Evolutionary conservation across 805 yeast species (phyloP).

Genomic region (Starmerella apis): DNA sequence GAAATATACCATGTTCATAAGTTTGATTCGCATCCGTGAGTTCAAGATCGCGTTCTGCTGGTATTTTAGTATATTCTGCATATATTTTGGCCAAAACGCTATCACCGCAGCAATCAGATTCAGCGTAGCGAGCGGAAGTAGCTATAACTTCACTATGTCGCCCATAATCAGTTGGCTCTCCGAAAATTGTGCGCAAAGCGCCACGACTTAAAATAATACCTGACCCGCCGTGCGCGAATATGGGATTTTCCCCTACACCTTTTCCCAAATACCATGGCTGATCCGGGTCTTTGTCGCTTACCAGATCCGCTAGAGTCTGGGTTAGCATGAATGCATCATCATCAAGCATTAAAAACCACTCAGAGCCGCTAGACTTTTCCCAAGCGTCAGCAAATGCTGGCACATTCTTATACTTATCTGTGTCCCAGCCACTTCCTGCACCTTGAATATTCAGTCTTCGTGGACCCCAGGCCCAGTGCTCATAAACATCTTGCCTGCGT

Average conservation of each 20-base stretch:
- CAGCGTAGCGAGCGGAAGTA: conserved; percentile 23
- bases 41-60: conserved; percentile 16
- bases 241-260: conserved; percentile 17
- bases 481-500: conserved; percentile 23
- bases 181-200: conserved; percentile 28
- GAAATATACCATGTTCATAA: conserved; percentile 23
- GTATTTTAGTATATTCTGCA: conserved; percentile 16
- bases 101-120: conserved; percentile 32
- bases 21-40: conserved; percentile 6
- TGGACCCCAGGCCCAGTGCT: conserved; percentile 24
- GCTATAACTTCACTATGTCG: conserved; percentile 10
- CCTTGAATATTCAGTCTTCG: conserved; percentile 9
- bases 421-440: conserved; percentile 27
- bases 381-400: conserved; percentile 35
- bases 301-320: conserved; percentile 26
- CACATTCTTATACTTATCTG: conserved; percentile 33
- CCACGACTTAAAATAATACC: conserved; percentile 32
- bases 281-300: conserved; percentile 25
- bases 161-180: conserved; percentile 14
- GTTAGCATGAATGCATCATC: conserved; percentile 31
- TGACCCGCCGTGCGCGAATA: conserved; percentile 36
- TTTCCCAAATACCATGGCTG: conserved; percentile 30
- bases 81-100: conserved; percentile 28
- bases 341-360: conserved; percentile 34
- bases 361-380: conserved; percentile 21